Evolutionary conservation across 768 basidiomycete genomes (phyloP), one percentile per base, ranked within the genome.

Genomic region (Lepiota brunneoincarnata): DNA sequence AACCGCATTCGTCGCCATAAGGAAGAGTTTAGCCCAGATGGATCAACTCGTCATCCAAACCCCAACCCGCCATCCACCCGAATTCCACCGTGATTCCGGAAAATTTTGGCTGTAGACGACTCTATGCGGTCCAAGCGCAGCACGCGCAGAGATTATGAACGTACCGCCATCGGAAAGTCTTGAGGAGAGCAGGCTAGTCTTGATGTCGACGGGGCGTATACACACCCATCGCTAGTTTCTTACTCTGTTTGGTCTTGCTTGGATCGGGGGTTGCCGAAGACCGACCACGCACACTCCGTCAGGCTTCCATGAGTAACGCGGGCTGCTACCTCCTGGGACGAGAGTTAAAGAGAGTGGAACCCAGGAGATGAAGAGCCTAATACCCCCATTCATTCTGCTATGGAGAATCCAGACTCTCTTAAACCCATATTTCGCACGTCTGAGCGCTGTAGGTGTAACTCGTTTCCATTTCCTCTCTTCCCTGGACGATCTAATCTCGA

Each of bases 91-190:
- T 20, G 21, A 44, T 52, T 52, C 21, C 53, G 31, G 26, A 6
- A 24, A 48, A 35, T 47, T 48, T 41, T 21, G 23, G 43, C n/a
- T 47, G 31, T n/a, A 24, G 2, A 20, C 37, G 15, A 18, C 24
- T 18, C 20, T 24, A 48, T 42, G 45, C 53, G 39, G 48, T 40
- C 45, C 21, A 20, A 31, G 11, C 28, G 48, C 40, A 28, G 46
- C 14, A 7, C 10, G 10, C 23, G n/a, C 31, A 54, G 38, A 35
- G 26, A 48, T 48, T 40, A 20, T 17, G 45, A 24, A 54, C 53
- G 37, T 48, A 54, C 53, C 41, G 44, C 18, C 53, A 54, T 54
- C 28, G 38, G 53, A 41, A 18, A 40, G 39, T 48, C 45, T 54
- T 54, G 53, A 54, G 38, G 45, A 18, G 38, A 47, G 45, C 45